Percentiles rank a stretch among this genome's conserved stretches.
phyloP scores from a whole-genome alignment of 1,284 basidiomycete species.

The Cryptococcus deneoformans region DNA sequence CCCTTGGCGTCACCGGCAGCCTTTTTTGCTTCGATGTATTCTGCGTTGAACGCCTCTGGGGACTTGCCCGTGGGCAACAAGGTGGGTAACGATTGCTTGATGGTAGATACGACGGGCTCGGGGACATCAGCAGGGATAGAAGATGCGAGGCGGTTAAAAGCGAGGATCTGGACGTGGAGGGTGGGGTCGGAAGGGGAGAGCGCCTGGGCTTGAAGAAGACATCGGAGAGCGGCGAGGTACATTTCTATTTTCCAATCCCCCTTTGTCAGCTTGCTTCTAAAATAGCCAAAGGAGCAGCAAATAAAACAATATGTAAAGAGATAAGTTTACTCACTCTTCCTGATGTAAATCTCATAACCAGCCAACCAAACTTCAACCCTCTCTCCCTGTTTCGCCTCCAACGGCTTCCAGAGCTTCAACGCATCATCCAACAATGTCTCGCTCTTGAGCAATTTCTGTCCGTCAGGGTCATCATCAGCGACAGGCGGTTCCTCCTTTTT shows the following conservation, averaged over 20 bases:
- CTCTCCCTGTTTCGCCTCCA: slow-evolving; percentile 57
- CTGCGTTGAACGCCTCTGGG: slow-evolving; percentile 65
- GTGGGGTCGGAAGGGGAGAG: slow-evolving; percentile 63
- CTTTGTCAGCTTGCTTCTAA: too few relatives aligned
- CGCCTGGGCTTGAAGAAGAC: slow-evolving; percentile 60
- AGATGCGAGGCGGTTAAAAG: slow-evolving; percentile 57
- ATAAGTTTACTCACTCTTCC: slow-evolving; percentile 60
- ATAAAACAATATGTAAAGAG: neutral
- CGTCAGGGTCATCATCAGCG: slow-evolving; percentile 78
- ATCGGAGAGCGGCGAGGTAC: slow-evolving; percentile 71
- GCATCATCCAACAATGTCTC: slow-evolving; percentile 74
- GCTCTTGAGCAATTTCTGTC: slow-evolving; percentile 63
- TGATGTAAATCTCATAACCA: slow-evolving; percentile 75
- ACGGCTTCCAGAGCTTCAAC: slow-evolving; percentile 65
- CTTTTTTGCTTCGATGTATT: slow-evolving; percentile 61
- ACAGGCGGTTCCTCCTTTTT: slow-evolving; percentile 63
- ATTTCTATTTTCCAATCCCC: slow-evolving; percentile 57
- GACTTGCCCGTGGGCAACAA: slow-evolving; percentile 61
- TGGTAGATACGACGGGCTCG: slow-evolving; percentile 45
- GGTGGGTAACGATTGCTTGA: slow-evolving; percentile 50
- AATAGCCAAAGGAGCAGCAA: neutral
- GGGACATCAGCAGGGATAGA: slow-evolving; percentile 23
- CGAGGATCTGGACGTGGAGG: slow-evolving; percentile 67
- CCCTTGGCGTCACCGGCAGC: slow-evolving; percentile 56
- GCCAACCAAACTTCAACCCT: slow-evolving; percentile 70